Percentiles rank a stretch among this genome's conserved stretches.
Evolutionary conservation across 345 rosid species (phyloP).

Genomic region (Dovyalis caffra): DNA sequence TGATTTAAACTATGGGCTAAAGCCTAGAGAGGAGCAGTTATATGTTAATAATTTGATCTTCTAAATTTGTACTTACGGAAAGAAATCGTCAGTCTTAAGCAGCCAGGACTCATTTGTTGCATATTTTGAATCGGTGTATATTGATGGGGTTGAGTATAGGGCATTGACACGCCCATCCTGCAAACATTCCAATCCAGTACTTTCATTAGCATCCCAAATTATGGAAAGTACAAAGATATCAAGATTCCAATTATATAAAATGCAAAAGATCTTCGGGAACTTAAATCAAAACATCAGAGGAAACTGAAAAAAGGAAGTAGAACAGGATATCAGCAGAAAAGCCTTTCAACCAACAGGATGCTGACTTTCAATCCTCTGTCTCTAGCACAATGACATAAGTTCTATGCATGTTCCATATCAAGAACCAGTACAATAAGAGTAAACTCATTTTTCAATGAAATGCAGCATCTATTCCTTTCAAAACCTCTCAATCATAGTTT

Average conservation of each 20-base stretch:
- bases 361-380: background rate
- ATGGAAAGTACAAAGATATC: background rate
- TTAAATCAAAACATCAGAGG: background rate
- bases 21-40: background rate
- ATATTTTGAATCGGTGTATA: slow-evolving; percentile 54
- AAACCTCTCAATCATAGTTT: no score
- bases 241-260: background rate
- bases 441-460: background rate
- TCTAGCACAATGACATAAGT: background rate
- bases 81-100: slow-evolving; percentile 49
- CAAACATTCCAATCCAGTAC: slow-evolving; percentile 14
- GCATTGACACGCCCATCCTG: slow-evolving; percentile 64
- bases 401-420: background rate
- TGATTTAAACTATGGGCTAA: no score
- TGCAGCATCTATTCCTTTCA: no score
- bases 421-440: background rate
- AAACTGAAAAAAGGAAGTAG: background rate
- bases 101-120: slow-evolving; percentile 47
- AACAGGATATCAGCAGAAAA: background rate
- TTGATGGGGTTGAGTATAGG: slow-evolving; percentile 53
- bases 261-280: no score
- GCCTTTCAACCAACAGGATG: background rate
- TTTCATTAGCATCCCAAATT: slow-evolving; percentile 9
- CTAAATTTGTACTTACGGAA: slow-evolving; percentile 42
- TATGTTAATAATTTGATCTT: background rate